Base-by-base conservation (phyloP, 2,329 filamentous ascomycete genomes). In the Rutstroemia sp. region DNA sequence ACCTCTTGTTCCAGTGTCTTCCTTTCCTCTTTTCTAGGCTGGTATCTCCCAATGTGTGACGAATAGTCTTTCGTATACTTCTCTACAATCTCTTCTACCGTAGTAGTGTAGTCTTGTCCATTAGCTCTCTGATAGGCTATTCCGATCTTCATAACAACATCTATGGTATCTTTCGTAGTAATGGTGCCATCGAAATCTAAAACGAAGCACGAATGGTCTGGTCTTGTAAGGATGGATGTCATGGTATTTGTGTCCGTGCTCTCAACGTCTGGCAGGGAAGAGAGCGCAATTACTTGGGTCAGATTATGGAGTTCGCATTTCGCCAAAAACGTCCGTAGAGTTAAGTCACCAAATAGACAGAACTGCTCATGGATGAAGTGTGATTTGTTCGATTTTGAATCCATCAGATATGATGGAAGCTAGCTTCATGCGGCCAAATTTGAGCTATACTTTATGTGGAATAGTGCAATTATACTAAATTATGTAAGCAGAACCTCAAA, bases 151-250 rank as follows among this genome's bases (percentile, higher is more conserved):
- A 58, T 58, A 19, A 69, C 45, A 4, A 53, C 46, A 4, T 42
- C 46, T 3, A 65, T 67, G 4, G 68, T 69, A 47, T 69, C 68
- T 51, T 61, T 58, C 5, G 51, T 61, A 23, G 68, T 69, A 45
- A 69, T 66, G n/a, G 68, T 69, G 10, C 64, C 61, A 19, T 69
- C 67, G 47, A 69, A 69, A 54, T 69, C 67, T 27, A 69, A 58
- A 51, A 69, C 60, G 54, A 63, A 62, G 49, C 10, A 27, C 16
- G 47, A 21, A 14, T n/a, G 12, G 8, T 4, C 14, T 16, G 9
- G 45, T 23, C 3, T 23, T n/a, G 21, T 21, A 21, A 21, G 45
- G 19, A 47, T 47, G 45, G 45, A 34, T 1, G 12, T 34, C 30
- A 34, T 34, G 4, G 30, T 34, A 5, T 34, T 34, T 47, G 45